Percentiles rank a stretch among this genome's conserved stretches.
Evolutionary conservation across 2,329 filamentous ascomycete genomes (phyloP).

Genomic region (Alternaria triticina): DNA sequence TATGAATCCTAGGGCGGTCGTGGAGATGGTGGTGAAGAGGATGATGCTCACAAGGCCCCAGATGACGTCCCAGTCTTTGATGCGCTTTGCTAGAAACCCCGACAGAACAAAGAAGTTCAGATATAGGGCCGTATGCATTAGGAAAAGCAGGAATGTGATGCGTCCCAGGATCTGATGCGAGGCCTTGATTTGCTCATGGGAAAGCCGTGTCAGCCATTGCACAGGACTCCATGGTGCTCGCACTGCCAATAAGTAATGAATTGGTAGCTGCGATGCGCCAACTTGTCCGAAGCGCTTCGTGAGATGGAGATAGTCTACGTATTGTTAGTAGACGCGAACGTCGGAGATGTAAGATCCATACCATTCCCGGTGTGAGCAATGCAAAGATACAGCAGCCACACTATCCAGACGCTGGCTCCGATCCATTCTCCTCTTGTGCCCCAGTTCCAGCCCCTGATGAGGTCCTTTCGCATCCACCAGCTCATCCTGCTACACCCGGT

Average conservation of each 20-base stretch:
- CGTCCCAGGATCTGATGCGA: conserved; percentile 66
- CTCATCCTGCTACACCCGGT: conserved; percentile 33
- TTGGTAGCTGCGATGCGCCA: conserved; percentile 63
- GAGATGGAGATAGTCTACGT: conserved; percentile 66
- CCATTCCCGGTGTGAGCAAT: conserved; percentile 61
- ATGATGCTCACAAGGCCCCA: conserved; percentile 59
- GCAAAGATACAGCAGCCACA: conserved; percentile 60
- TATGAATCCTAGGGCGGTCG: conserved; percentile 57
- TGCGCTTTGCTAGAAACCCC: conserved; percentile 58
- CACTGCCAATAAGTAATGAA: conserved; percentile 64
- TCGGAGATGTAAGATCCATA: conserved; percentile 41
- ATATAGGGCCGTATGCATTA: conserved; percentile 62
- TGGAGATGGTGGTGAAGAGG: conserved; percentile 53
- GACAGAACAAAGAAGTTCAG: conserved; percentile 63
- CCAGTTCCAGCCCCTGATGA: conserved; percentile 53
- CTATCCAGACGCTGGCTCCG: conserved; percentile 56
- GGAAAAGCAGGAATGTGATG: conserved; percentile 59
- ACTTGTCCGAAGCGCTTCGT: conserved; percentile 68
- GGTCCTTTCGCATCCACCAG: conserved; percentile 57
- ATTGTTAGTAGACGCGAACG: neutral
- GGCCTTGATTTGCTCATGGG: conserved; percentile 62
- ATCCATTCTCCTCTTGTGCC: conserved; percentile 61
- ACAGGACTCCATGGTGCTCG: conserved; percentile 59
- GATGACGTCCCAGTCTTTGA: conserved; percentile 64
- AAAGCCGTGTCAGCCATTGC: conserved; percentile 59